These are phyloP conservation scores for Trypanosoma boissoni DNA, from an alignment of 208 protist species.

Conservation along the genomic window DNA sequence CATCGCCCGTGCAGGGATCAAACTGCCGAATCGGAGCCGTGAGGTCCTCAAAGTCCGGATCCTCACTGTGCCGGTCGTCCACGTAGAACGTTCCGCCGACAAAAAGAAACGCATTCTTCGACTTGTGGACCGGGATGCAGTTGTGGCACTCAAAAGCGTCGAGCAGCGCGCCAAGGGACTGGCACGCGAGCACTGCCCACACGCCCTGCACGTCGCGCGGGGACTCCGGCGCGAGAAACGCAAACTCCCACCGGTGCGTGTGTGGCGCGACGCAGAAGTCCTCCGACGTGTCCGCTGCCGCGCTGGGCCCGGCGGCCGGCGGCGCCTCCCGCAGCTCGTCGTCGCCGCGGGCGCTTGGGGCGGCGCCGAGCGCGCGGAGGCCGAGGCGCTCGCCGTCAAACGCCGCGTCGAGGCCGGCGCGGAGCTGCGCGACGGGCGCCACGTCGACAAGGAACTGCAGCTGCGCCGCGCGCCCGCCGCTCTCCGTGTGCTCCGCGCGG, in stretches of 20 bases:
- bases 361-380: conserved; percentile 6
- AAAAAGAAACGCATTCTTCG: conserved; percentile 74
- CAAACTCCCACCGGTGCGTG: conserved; percentile 78
- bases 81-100: conserved; percentile 81
- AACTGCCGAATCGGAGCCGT: conserved; percentile 43
- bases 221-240: conserved; percentile 31
- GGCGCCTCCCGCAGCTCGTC: neutral
- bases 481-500: conserved; percentile 22
- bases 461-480: conserved; percentile 27
- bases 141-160: conserved; percentile 62
- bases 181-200: conserved; percentile 77
- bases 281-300: conserved; percentile 34
- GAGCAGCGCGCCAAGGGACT: conserved; percentile 63
- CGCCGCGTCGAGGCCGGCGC: conserved; percentile 24
- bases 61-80: conserved; percentile 61
- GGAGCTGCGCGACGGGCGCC: conserved; percentile 30
- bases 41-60: conserved; percentile 50
- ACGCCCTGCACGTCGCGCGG: conserved; percentile 35
- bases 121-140: conserved; percentile 23
- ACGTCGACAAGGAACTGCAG: conserved; percentile 64
- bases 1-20: conserved; percentile 18
- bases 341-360: conserved; percentile 1
- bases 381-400: conserved; percentile 28
- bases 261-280: conserved; percentile 70
- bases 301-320: neutral